These are phyloP conservation scores for Rhytidiadelphus loreus DNA, from an alignment of 225 moss, liverwort and hornwort genomes.

Conservation along the genomic window DNA sequence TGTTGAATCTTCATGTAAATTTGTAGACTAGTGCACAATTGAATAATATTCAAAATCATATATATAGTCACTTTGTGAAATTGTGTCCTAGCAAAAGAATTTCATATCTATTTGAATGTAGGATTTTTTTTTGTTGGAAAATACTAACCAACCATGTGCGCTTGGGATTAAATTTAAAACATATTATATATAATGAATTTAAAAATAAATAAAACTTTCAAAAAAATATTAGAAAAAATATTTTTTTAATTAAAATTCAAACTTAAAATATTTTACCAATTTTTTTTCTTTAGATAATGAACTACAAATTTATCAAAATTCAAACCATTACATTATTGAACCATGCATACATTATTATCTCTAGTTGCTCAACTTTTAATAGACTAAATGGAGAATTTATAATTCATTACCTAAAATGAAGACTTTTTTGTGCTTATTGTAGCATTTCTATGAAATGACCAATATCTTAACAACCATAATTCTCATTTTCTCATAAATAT, in stretches of 20 bases:
- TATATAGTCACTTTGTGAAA: neutral
- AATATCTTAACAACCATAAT: neutral
- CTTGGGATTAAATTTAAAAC: too few relatives aligned
- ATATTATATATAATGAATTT: neutral
- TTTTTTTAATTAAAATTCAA: neutral
- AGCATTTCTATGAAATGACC: neutral
- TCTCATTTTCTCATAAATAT: neutral
- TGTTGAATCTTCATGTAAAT: neutral
- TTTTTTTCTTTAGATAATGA: neutral
- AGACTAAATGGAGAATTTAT: neutral
- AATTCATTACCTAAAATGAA: neutral
- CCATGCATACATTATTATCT: neutral
- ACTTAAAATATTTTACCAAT: neutral
- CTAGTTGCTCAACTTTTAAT: neutral
- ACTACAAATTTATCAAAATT: neutral
- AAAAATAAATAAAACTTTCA: too few relatives aligned
- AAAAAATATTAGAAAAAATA: fast-evolving
- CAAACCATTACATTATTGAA: too few relatives aligned
- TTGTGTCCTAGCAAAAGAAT: neutral
- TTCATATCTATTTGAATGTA: neutral
- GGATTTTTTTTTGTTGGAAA: neutral
- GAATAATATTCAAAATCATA: neutral
- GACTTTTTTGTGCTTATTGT: fast-evolving
- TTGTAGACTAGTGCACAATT: fast-evolving
- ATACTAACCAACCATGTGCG: neutral